Evolutionary conservation across 495 filamentous ascomycete genomes (phyloP).

Genomic region (Oidiodendron maius): DNA sequence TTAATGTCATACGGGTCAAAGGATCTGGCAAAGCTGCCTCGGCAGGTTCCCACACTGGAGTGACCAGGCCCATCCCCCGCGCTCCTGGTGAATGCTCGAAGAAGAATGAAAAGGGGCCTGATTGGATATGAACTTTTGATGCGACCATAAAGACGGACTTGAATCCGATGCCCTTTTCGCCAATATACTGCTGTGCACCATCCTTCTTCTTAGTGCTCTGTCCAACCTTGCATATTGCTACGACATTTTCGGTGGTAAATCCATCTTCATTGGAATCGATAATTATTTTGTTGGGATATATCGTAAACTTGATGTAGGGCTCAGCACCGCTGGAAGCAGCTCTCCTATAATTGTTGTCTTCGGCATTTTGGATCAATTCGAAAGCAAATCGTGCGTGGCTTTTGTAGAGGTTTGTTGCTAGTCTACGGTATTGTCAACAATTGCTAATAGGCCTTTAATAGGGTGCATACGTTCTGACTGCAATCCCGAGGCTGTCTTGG

Average conservation of each 20-base stretch:
- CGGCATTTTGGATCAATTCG: conserved; percentile 40
- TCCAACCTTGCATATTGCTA: conserved; percentile 31
- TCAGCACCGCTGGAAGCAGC: conserved; percentile 2
- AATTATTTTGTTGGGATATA: conserved; percentile 20
- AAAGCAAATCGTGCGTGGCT: conserved; percentile 25
- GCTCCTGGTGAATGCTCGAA: conserved; percentile 10
- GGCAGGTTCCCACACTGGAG: conserved; percentile 1
- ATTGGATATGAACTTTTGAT: conserved; percentile 32
- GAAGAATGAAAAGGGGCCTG: conserved; percentile 31
- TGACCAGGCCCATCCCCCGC: conserved; percentile 2
- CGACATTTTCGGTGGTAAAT: conserved; percentile 27
- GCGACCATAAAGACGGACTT: conserved; percentile 43
- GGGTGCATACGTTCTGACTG: neutral
- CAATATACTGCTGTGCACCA: conserved; percentile 25
- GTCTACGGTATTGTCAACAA: neutral
- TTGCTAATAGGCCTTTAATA: neutral
- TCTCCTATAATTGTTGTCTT: conserved; percentile 29
- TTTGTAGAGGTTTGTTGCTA: neutral
- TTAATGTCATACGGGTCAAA: conserved; percentile 9
- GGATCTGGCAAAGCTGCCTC: neutral
- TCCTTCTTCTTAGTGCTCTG: conserved; percentile 30
- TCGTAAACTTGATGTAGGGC: conserved; percentile 22
- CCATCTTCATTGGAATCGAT: conserved; percentile 38
- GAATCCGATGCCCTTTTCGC: conserved; percentile 45
- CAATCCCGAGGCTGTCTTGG: neutral